These are phyloP conservation scores for Talaromyces amestolkiae DNA, from an alignment of 2,329 filamentous ascomycete genomes.

Conservation along the genomic window DNA sequence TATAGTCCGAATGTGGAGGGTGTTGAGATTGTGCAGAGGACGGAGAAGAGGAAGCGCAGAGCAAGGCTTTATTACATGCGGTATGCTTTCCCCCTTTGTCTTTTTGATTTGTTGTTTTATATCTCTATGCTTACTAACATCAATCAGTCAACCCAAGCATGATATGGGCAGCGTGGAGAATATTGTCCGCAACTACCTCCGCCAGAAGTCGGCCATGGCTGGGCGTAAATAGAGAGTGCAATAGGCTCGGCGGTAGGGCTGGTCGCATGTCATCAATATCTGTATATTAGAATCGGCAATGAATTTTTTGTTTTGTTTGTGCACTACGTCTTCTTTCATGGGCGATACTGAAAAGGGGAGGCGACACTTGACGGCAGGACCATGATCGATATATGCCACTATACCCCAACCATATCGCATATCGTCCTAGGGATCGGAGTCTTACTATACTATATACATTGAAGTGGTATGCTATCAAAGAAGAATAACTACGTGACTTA, in stretches of 20 bases:
- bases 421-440: too few relatives aligned
- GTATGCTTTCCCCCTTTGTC: conserved; percentile 25
- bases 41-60: conserved; percentile 77
- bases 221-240: conserved; percentile 22
- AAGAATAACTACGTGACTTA: too few relatives aligned
- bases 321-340: neutral
- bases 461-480: too few relatives aligned
- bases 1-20: conserved; percentile 86
- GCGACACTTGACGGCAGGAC: too few relatives aligned
- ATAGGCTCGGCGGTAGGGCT: neutral
- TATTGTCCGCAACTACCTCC: conserved; percentile 66
- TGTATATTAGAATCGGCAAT: conserved; percentile 7
- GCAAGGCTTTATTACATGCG: conserved; percentile 90
- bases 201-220: conserved; percentile 50
- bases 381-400: too few relatives aligned
- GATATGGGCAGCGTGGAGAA: conserved; percentile 84
- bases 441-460: too few relatives aligned
- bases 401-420: too few relatives aligned
- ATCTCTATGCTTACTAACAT: neutral
- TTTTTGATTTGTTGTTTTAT: neutral
- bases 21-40: conserved; percentile 89
- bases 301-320: neutral
- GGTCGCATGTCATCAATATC: neutral
- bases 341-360: too few relatives aligned
- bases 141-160: conserved; percentile 66